A percentile compares a stretch with the other conserved stretches of the same genome.
These are phyloP conservation scores for Hysterium pulicare DNA, from an alignment of 2,329 filamentous ascomycete species.

Conservation along the genomic window DNA sequence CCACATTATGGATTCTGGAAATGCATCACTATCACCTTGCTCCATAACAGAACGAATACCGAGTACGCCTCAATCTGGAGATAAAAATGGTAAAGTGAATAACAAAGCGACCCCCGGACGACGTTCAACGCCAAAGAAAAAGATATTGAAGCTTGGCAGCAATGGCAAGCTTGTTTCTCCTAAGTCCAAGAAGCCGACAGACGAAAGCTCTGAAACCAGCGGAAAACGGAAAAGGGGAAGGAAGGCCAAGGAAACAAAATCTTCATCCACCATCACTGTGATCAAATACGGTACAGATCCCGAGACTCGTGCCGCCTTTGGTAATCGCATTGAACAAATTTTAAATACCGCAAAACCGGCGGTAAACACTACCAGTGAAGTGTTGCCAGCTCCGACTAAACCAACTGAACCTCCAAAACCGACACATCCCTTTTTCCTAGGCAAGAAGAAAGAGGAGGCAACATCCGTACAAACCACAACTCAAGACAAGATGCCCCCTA, in stretches of 20 bases:
- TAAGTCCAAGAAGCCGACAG: constrained; percentile 26
- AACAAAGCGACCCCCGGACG: neutral
- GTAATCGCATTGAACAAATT: constrained; percentile 62
- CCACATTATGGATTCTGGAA: neutral
- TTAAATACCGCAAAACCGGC: constrained; percentile 40
- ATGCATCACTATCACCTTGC: neutral
- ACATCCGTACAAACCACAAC: constrained; percentile 12
- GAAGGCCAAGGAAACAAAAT: constrained; percentile 17
- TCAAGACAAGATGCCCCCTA: constrained; percentile 15
- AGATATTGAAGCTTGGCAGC: constrained; percentile 40
- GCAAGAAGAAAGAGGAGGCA: constrained; percentile 42
- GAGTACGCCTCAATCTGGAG: neutral
- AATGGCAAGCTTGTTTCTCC: constrained; percentile 47
- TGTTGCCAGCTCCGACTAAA: constrained; percentile 21
- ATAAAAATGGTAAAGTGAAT: neutral
- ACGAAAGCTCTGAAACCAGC: constrained; percentile 10
- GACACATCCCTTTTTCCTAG: constrained; percentile 68
- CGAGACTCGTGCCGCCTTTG: constrained; percentile 48
- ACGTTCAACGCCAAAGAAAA: constrained; percentile 22
- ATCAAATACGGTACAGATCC: constrained; percentile 59
- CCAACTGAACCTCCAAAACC: constrained; percentile 41
- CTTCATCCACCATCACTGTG: constrained; percentile 45
- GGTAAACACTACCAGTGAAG: constrained; percentile 14
- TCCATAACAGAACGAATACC: neutral
- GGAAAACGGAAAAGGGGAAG: constrained; percentile 47